Evolutionary conservation across 2,329 filamentous ascomycete species (phyloP).

Genomic region (Xylaria digitata): DNA sequence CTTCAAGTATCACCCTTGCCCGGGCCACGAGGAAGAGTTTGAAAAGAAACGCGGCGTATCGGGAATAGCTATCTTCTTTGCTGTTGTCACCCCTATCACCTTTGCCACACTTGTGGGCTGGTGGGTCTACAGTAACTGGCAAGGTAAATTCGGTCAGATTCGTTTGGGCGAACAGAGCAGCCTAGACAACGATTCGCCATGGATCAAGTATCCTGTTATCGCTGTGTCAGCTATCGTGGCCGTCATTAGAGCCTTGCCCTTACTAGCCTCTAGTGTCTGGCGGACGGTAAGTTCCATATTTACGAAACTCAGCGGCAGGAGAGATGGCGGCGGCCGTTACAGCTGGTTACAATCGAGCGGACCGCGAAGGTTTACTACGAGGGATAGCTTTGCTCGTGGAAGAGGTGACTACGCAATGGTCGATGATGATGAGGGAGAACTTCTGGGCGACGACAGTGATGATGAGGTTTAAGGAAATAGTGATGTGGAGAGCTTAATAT

Average conservation of each 20-base stretch:
- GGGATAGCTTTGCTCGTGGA: conserved; percentile 88
- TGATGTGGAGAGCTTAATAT: conserved; percentile 5
- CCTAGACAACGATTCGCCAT: conserved; percentile 77
- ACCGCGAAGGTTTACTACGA: conserved; percentile 81
- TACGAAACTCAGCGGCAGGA: conserved; percentile 60
- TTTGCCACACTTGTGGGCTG: conserved; percentile 80
- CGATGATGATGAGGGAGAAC: conserved; percentile 92
- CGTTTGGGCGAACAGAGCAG: conserved; percentile 78
- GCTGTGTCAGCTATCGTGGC: conserved; percentile 73
- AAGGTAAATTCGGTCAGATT: conserved; percentile 90
- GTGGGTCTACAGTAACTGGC: conserved; percentile 87
- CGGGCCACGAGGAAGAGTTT: conserved; percentile 85
- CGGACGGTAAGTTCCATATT: conserved; percentile 67
- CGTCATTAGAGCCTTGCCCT: conserved; percentile 71
- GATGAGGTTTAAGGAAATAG: conserved; percentile 73
- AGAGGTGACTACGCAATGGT: conserved; percentile 89
- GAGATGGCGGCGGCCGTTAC: conserved; percentile 59
- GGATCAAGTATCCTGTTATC: conserved; percentile 85
- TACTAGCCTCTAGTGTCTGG: conserved; percentile 79
- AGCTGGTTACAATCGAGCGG: conserved; percentile 64
- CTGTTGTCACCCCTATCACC: conserved; percentile 79
- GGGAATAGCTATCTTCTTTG: conserved; percentile 84
- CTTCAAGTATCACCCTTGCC: conserved; percentile 72
- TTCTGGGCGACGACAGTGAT: conserved; percentile 92
- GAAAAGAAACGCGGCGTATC: conserved; percentile 75